Evolutionary conservation across 768 basidiomycete genomes (phyloP), one percentile per base, ranked within the genome.

Genomic region (Amanita jacksonii): DNA sequence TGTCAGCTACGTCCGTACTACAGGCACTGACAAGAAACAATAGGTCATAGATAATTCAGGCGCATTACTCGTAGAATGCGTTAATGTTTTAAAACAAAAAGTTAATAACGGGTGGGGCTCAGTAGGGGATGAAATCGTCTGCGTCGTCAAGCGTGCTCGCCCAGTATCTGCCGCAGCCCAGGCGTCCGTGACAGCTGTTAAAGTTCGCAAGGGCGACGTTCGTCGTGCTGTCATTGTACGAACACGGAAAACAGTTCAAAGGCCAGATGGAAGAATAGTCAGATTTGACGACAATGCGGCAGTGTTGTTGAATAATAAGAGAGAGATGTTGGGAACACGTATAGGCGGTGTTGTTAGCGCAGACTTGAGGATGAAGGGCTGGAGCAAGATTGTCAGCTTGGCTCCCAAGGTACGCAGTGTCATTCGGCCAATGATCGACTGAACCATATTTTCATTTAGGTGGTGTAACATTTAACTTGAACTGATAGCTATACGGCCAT

Each of bases 31-130:
- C 40, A n/a, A 27, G 27, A 18, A 3, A n/a, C 8, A 4, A 3
- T 52, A 91, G 88, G 82, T 90, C 51, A 96, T 98, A 62, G 94
- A 98, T 71, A 98, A 98, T 64, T 92, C 94, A 5, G 94, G 94
- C 24, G 93, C 90, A 5, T 73, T 97, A 50, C 68, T 94, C 49
- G 82, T 92, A 32, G 94, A 97, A 70, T 96, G 92, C 57, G 89
- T 98, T 60, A 96, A 97, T 62, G 79, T 98, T 22, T 72, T 96
- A 46, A 97, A 97, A 64, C 81, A 88, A 60, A 98, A 97, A 63
- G 88, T 91, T 54, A 93, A 88, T 61, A 87, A 91, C 53, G 93
- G 93, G 34, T 88, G 87, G 78, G 94, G 91, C 25, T 73, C 77
- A 24, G 86, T 91, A 12, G 93, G 93, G 36, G 93, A 97, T 65